Conservation (phyloP, 225 moss, liverwort and hornwort genomes). For the Lunularia cruciata region DNA sequence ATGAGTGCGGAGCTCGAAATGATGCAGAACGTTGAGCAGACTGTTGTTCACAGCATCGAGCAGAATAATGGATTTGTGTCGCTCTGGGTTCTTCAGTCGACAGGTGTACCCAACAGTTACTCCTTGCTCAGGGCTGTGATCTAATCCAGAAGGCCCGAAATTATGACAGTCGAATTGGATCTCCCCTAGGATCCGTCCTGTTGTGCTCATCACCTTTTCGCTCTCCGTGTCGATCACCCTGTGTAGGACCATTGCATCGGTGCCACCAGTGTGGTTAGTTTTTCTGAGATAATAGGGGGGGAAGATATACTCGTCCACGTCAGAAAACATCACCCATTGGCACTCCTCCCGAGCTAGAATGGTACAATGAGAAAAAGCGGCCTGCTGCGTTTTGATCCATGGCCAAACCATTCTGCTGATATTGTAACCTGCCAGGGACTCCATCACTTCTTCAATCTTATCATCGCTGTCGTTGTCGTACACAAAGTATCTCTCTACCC, state of each 20-base stretch:
- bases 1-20: conserved; percentile 37
- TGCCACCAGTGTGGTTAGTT: background rate
- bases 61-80: conserved; percentile 45
- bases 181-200: conserved; percentile 21
- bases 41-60: conserved; percentile 41
- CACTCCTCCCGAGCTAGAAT: conserved; percentile 41
- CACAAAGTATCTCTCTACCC: conserved; percentile 49
- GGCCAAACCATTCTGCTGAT: conserved; percentile 46
- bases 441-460: conserved; percentile 28
- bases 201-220: background rate
- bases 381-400: conserved; percentile 58
- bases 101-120: conserved; percentile 50
- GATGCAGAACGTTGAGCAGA: conserved; percentile 49
- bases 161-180: conserved; percentile 44
- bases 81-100: conserved; percentile 26
- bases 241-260: conserved; percentile 26
- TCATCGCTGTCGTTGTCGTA: conserved; percentile 60
- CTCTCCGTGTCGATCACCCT: conserved; percentile 32
- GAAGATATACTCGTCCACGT: conserved; percentile 49
- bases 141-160: conserved; percentile 49
- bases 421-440: conserved; percentile 15
- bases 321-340: conserved; percentile 49
- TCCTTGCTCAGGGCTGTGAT: conserved; percentile 41
- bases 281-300: conserved; percentile 24
- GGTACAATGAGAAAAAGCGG: conserved; percentile 49